These are phyloP conservation scores for Gremmenia infestans DNA, from an alignment of 2,329 filamentous ascomycete genomes.

Conservation along the genomic window DNA sequence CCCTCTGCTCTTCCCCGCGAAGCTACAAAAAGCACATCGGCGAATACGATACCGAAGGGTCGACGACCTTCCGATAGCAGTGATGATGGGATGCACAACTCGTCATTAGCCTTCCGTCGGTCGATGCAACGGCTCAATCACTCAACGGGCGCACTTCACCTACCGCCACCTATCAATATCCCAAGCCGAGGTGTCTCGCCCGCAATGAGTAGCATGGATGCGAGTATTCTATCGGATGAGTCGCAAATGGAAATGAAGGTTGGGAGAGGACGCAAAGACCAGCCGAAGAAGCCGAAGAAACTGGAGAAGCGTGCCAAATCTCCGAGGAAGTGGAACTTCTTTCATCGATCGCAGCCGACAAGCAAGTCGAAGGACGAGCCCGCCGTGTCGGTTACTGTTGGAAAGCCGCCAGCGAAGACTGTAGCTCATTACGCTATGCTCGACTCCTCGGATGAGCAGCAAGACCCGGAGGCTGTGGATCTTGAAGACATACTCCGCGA, in stretches of 20 bases:
- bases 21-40: constrained; percentile 12
- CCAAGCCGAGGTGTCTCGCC: constrained; percentile 37
- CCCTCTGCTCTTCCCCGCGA: constrained; percentile 48
- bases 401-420: constrained; percentile 39
- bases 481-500: constrained; percentile 47
- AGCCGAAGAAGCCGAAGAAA: constrained; percentile 42
- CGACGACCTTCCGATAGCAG: constrained; percentile 48
- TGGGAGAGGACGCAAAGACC: constrained; percentile 23
- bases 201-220: constrained; percentile 52
- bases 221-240: constrained; percentile 53
- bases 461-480: constrained; percentile 29
- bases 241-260: constrained; percentile 39
- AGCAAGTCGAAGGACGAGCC: constrained; percentile 31
- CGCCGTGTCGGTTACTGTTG: constrained; percentile 44
- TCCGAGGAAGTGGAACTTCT: constrained; percentile 57
- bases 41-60: constrained; percentile 13
- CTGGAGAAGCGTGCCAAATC: constrained; percentile 51
- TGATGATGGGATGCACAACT: constrained; percentile 49
- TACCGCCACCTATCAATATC: constrained; percentile 51
- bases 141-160: constrained; percentile 40
- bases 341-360: constrained; percentile 49
- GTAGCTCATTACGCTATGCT: constrained; percentile 58
- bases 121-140: constrained; percentile 49
- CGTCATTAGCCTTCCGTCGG: constrained; percentile 50
- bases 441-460: constrained; percentile 47